phyloP scores from a whole-genome alignment of 768 basidiomycete species.

The Phylloporus rhodoxanthus region DNA sequence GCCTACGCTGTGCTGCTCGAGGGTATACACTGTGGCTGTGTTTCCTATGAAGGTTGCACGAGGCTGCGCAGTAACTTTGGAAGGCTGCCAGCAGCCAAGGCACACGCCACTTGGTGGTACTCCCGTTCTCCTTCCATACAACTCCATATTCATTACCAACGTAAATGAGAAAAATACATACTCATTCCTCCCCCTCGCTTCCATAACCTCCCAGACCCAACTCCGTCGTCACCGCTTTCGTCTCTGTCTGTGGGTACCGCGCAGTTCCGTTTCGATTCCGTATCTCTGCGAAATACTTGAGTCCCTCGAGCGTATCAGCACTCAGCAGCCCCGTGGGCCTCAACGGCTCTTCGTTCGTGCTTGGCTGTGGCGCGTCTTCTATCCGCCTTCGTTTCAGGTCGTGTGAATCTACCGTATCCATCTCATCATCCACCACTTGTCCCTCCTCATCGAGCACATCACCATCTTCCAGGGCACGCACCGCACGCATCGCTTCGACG shows the following conservation, averaged over 20 bases:
- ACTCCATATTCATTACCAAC: neutral
- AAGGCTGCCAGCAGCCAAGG: slow-evolving; percentile 20
- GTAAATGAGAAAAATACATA: slow-evolving; percentile 4
- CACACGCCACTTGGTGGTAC: slow-evolving; percentile 12
- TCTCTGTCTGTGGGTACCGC: slow-evolving; percentile 18
- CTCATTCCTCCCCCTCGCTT: slow-evolving; percentile 57
- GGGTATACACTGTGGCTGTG: slow-evolving; percentile 12
- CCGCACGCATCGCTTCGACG: slow-evolving; percentile 80
- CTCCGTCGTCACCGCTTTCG: slow-evolving; percentile 34
- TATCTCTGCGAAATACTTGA: slow-evolving; percentile 89
- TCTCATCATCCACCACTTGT: slow-evolving; percentile 32
- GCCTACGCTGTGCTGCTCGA: neutral
- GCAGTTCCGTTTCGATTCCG: slow-evolving; percentile 53
- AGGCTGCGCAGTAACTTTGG: slow-evolving; percentile 12
- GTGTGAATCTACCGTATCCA: slow-evolving; percentile 33
- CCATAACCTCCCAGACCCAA: slow-evolving; percentile 72
- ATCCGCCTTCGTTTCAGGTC: slow-evolving; percentile 34
- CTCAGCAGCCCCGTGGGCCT: slow-evolving; percentile 58
- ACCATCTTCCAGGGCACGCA: slow-evolving; percentile 88
- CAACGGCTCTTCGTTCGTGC: slow-evolving; percentile 20
- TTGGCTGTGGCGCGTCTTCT: slow-evolving; percentile 24
- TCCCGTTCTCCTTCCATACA: neutral
- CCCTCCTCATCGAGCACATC: slow-evolving; percentile 33
- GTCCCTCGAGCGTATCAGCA: slow-evolving; percentile 79
- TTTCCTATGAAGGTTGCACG: slow-evolving; percentile 18